phyloP scores from a whole-genome alignment of 2,329 filamentous ascomycete species.

The Colletotrichum liriopes region DNA sequence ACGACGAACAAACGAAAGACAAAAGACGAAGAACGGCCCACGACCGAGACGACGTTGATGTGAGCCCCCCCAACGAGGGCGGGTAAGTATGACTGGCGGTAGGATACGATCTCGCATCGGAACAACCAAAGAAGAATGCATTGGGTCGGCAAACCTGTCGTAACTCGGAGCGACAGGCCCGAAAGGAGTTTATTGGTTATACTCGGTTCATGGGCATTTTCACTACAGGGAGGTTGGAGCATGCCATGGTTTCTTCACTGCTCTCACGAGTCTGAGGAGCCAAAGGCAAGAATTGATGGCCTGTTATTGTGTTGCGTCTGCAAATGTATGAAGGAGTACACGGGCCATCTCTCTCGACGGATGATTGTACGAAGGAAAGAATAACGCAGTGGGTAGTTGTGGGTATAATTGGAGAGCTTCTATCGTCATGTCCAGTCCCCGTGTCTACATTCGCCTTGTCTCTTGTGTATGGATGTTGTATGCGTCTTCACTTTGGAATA shows the following conservation, averaged over 20 bases:
- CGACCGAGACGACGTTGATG: constrained; percentile 36
- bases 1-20: constrained; percentile 19
- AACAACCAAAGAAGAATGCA: constrained; percentile 28
- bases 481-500: background rate
- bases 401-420: constrained; percentile 20
- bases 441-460: background rate
- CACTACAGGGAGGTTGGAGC: background rate
- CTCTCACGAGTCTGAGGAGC: constrained; percentile 2
- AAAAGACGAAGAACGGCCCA: background rate
- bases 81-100: constrained; percentile 26
- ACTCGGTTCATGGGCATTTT: background rate
- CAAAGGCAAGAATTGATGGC: constrained; percentile 4
- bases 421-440: background rate
- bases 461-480: background rate
- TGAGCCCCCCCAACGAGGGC: background rate
- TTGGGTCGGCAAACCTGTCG: constrained; percentile 27
- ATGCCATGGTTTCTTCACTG: constrained; percentile 9
- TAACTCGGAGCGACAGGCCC: constrained; percentile 7
- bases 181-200: constrained; percentile 27
- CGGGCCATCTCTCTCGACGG: constrained; percentile 22
- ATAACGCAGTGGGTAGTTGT: constrained; percentile 4
- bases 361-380: constrained; percentile 32
- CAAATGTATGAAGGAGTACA: constrained; percentile 21
- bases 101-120: constrained; percentile 22
- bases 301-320: constrained; percentile 3